Conservation (phyloP, 495 filamentous ascomycete species). For the Podospora australis region DNA sequence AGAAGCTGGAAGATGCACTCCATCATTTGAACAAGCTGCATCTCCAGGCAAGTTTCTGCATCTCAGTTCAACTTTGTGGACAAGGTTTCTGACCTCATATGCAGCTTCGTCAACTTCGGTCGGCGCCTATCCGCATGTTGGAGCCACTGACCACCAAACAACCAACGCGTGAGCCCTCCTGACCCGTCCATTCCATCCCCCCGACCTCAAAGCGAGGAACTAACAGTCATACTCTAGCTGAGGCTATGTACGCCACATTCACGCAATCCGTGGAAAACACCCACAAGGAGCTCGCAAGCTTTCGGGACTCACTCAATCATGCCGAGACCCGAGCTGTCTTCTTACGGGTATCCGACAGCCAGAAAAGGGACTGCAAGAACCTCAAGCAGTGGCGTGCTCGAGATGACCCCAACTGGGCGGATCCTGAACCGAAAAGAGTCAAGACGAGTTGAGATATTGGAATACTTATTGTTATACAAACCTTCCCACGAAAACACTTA, state of each 20-base stretch:
- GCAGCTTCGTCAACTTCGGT: constrained; percentile 38
- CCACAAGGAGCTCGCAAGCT: constrained; percentile 36
- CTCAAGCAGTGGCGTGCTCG: constrained; percentile 45
- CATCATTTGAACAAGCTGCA: constrained; percentile 36
- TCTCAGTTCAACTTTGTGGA: constrained; percentile 2
- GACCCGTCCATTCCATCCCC: background rate
- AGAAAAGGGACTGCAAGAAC: constrained; percentile 37
- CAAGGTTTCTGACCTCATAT: constrained; percentile 12
- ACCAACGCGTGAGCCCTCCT: constrained; percentile 26
- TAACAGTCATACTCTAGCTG: constrained; percentile 35
- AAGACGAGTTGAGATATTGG: background rate
- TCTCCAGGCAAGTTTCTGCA: constrained; percentile 31
- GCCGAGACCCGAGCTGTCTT: constrained; percentile 38
- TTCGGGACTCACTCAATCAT: constrained; percentile 31
- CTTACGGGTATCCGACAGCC: constrained; percentile 36
- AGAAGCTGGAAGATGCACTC: constrained; percentile 29
- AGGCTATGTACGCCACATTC: constrained; percentile 33
- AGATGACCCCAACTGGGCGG: constrained; percentile 45
- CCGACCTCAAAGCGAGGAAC: too few relatives aligned
- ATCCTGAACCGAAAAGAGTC: constrained; percentile 5
- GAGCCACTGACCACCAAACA: constrained; percentile 34
- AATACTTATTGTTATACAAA: background rate
- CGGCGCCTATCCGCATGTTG: constrained; percentile 41
- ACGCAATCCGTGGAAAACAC: constrained; percentile 31
- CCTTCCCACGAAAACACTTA: too few relatives aligned